Percentiles rank a stretch among this genome's conserved stretches.
Conservation (phyloP, 2,329 filamentous ascomycete genomes). For the Nemania diffusa region DNA sequence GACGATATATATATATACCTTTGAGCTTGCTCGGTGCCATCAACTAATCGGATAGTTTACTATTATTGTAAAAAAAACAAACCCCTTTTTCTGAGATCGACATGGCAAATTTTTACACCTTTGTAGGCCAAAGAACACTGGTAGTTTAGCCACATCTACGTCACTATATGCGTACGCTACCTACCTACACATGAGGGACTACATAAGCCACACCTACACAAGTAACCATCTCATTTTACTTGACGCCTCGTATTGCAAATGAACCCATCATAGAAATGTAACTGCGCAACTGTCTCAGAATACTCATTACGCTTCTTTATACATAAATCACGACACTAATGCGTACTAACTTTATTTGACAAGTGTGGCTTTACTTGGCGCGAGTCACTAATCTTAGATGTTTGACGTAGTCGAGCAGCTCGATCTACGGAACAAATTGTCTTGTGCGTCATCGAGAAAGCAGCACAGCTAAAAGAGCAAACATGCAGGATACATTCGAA, state of each 20-base stretch:
- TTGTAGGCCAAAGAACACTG: too few species aligned
- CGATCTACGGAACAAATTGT: slow-evolving; percentile 31
- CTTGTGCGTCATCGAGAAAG: slow-evolving; percentile 33
- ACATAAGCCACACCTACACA: not conserved
- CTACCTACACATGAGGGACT: too few species aligned
- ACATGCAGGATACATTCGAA: not conserved
- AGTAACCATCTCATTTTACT: too few species aligned
- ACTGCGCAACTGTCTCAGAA: not conserved
- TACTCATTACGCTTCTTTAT: not conserved
- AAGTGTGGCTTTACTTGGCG: not conserved
- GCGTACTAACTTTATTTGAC: not conserved
- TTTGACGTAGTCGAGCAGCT: slow-evolving; percentile 1
- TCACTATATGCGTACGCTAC: too few species aligned
- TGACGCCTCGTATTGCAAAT: too few species aligned
- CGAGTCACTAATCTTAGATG: slow-evolving; percentile 6
- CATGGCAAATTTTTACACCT: too few species aligned
- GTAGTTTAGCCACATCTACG: too few species aligned
- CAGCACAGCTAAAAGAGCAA: slow-evolving; percentile 10
- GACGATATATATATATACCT: too few species aligned
- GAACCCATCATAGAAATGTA: not conserved
- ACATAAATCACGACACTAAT: not conserved
- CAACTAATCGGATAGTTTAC: too few species aligned
- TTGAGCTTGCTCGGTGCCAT: too few species aligned
- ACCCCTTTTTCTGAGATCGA: too few species aligned
- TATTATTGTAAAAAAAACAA: too few species aligned